These are phyloP conservation scores for Erysimum pusillum DNA, from an alignment of 441 rosid species.

Conservation along the genomic window DNA sequence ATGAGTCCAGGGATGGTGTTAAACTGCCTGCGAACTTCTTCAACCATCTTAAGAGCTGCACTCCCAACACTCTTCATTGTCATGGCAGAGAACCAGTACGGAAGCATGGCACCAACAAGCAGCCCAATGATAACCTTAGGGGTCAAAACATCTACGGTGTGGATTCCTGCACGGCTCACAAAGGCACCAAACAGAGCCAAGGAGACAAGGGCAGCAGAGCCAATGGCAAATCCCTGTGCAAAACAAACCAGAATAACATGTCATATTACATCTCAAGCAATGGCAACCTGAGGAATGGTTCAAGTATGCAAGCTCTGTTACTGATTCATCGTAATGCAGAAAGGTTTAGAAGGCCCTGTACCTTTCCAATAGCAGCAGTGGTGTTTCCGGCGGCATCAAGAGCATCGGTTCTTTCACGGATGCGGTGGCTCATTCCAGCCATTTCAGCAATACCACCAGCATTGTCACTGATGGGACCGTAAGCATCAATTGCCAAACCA, in stretches of 20 bases:
- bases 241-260: slow-evolving; percentile 9
- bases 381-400: slow-evolving; percentile 84
- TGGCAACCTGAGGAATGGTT: not conserved
- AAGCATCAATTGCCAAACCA: slow-evolving; percentile 79
- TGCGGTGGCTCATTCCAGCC: slow-evolving; percentile 85
- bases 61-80: slow-evolving; percentile 86
- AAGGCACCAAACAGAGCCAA: slow-evolving; percentile 78
- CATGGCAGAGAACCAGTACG: slow-evolving; percentile 80
- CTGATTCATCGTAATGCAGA: not conserved
- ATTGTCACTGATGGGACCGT: slow-evolving; percentile 83
- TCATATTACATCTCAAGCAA: slow-evolving; percentile 9
- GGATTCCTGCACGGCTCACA: slow-evolving; percentile 71
- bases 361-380: slow-evolving; percentile 83
- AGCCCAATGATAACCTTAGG: slow-evolving; percentile 76
- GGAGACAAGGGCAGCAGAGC: slow-evolving; percentile 77
- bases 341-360: not conserved
- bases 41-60: slow-evolving; percentile 80
- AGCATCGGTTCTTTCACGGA: slow-evolving; percentile 72
- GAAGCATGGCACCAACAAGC: slow-evolving; percentile 80
- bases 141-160: slow-evolving; percentile 64
- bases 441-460: slow-evolving; percentile 85
- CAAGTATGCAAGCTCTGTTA: not conserved
- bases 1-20: slow-evolving; percentile 77
- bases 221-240: slow-evolving; percentile 71
- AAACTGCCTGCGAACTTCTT: slow-evolving; percentile 80